A percentile compares a stretch with the other conserved stretches of the same genome.
Evolutionary conservation across 768 basidiomycete genomes (phyloP).

Genomic region (Russula virescens): DNA sequence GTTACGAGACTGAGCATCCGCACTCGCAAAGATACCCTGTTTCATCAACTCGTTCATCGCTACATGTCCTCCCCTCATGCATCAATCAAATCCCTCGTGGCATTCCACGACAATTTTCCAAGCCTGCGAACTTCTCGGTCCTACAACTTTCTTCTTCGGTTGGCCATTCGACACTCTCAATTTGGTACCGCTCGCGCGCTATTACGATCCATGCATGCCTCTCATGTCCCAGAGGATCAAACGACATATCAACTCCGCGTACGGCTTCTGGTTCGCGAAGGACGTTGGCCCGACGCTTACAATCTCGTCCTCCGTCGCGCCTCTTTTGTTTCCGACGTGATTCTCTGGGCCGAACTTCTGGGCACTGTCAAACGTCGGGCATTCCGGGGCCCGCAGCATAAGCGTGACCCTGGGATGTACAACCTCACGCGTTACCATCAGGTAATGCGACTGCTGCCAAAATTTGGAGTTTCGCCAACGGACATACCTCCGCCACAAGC

Average conservation of each 20-base stretch:
- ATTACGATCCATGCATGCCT: constrained; percentile 42
- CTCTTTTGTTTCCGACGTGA: constrained; percentile 27
- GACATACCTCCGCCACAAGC: constrained; percentile 9
- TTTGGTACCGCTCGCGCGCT: constrained; percentile 44
- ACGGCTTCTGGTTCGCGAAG: constrained; percentile 51
- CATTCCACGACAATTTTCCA: constrained; percentile 40
- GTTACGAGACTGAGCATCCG: not conserved
- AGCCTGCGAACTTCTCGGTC: constrained; percentile 36
- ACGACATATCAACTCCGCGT: constrained; percentile 54
- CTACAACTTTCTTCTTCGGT: constrained; percentile 40
- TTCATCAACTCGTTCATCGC: constrained; percentile 1
- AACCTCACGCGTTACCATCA: constrained; percentile 13
- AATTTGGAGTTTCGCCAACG: not conserved
- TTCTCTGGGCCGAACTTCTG: constrained; percentile 60
- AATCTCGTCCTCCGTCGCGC: constrained; percentile 9
- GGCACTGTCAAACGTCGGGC: constrained; percentile 38
- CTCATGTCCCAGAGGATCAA: constrained; percentile 38
- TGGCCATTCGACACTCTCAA: constrained; percentile 47
- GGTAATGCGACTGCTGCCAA: constrained; percentile 15
- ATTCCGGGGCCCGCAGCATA: constrained; percentile 23
- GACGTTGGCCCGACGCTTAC: constrained; percentile 58
- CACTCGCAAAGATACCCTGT: not conserved
- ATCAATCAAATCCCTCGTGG: constrained; percentile 38
- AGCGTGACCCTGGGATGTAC: constrained; percentile 17
- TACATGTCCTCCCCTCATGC: constrained; percentile 25